A percentile compares a stretch with the other conserved stretches of the same genome.
Conservation (phyloP, 768 basidiomycete species). For the Leccinum subtestaceum region DNA sequence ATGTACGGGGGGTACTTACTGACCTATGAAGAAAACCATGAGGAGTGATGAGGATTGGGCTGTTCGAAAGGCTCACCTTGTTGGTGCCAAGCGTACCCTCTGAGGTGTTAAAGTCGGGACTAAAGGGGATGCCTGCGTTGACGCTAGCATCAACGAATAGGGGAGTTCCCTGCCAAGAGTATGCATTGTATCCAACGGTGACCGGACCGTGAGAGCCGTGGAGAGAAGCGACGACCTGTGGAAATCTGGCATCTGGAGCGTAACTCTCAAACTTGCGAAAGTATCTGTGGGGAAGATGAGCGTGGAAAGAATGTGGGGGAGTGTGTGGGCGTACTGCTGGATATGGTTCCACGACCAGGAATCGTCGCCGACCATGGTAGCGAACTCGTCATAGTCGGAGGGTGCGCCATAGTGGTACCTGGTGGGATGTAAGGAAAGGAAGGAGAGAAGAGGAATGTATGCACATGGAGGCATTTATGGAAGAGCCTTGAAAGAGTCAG, state of each 20-base stretch:
- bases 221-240: slow-evolving; percentile 43
- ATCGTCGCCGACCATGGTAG: slow-evolving; percentile 47
- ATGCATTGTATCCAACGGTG: slow-evolving; percentile 54
- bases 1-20: slow-evolving; percentile 33
- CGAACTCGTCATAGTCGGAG: slow-evolving; percentile 70
- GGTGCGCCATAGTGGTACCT: slow-evolving; percentile 62
- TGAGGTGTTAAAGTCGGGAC: slow-evolving; percentile 54
- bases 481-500: slow-evolving; percentile 41
- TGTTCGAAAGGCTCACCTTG: slow-evolving; percentile 41
- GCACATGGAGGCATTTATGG: slow-evolving; percentile 60
- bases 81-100: slow-evolving; percentile 59
- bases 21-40: slow-evolving; percentile 31
- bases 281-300: slow-evolving; percentile 43
- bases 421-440: neutral
- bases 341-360: slow-evolving; percentile 58
- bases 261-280: slow-evolving; percentile 68
- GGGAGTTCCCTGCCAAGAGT: slow-evolving; percentile 42
- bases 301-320: neutral
- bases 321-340: slow-evolving; percentile 36
- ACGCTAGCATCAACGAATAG: slow-evolving; percentile 56
- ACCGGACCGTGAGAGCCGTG: slow-evolving; percentile 58
- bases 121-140: slow-evolving; percentile 49
- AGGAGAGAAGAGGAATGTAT: neutral
- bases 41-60: neutral
- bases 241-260: slow-evolving; percentile 47